Conservation (phyloP, 2,329 filamentous ascomycete species). For the Podosphaera fusca region DNA sequence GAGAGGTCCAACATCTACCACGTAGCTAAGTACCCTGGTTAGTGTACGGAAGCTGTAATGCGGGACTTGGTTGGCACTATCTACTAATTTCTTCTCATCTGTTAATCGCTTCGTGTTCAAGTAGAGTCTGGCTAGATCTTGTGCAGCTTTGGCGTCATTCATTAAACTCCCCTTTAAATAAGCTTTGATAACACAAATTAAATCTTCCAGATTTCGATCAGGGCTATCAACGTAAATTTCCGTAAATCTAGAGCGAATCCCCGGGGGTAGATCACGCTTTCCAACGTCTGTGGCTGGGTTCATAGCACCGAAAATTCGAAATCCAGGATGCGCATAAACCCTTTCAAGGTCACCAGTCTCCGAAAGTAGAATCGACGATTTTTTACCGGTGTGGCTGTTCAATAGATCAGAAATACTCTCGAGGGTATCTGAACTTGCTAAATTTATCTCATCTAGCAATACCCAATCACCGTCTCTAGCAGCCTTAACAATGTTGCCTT, state of each 20-base stretch:
- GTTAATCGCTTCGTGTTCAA: slow-evolving; percentile 66
- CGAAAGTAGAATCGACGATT: slow-evolving; percentile 67
- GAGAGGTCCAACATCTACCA: slow-evolving; percentile 57
- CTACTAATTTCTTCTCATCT: slow-evolving; percentile 64
- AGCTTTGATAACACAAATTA: slow-evolving; percentile 68
- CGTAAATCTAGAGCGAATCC: slow-evolving; percentile 77
- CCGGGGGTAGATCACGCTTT: slow-evolving; percentile 77
- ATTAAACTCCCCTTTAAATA: slow-evolving; percentile 56
- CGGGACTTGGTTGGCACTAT: slow-evolving; percentile 85
- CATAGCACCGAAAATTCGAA: slow-evolving; percentile 95
- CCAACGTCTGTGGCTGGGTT: slow-evolving; percentile 95
- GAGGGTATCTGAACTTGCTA: slow-evolving; percentile 82
- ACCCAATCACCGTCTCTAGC: slow-evolving; percentile 93
- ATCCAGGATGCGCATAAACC: slow-evolving; percentile 72
- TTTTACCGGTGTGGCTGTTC: slow-evolving; percentile 42
- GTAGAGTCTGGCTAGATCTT: slow-evolving; percentile 72
- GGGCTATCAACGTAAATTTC: slow-evolving; percentile 87
- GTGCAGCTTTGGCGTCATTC: slow-evolving; percentile 48
- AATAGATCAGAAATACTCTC: slow-evolving; percentile 84
- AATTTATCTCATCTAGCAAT: slow-evolving; percentile 86
- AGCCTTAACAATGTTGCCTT: slow-evolving; percentile 92
- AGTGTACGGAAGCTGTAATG: slow-evolving; percentile 93
- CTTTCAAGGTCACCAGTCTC: slow-evolving; percentile 87
- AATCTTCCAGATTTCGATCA: slow-evolving; percentile 64
- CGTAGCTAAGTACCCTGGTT: slow-evolving; percentile 73